These are phyloP conservation scores for Citrus glauca DNA, from an alignment of 345 rosid species.

Conservation along the genomic window DNA sequence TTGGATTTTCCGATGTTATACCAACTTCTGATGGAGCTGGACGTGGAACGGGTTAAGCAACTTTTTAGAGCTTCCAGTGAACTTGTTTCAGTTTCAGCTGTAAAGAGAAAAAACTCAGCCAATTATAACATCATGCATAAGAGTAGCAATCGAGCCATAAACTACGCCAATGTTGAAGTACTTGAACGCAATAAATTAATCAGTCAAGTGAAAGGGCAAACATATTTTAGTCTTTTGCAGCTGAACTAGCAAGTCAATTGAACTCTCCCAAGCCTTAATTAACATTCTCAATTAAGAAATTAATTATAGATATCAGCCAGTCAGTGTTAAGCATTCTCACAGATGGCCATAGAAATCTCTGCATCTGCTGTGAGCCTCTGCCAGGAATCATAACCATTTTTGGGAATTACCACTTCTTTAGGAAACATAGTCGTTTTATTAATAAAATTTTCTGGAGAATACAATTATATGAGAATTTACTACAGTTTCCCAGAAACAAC, in stretches of 20 bases:
- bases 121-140: constrained; percentile 3
- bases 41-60: constrained; percentile 2
- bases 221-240: background rate
- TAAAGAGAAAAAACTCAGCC: background rate
- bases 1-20: constrained; percentile 7
- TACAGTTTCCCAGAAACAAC: background rate
- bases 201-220: background rate
- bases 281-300: background rate
- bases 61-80: background rate
- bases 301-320: background rate
- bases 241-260: background rate
- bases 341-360: background rate
- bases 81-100: background rate
- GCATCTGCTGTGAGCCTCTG: background rate
- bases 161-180: background rate
- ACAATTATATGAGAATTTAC: background rate
- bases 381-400: background rate
- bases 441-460: background rate
- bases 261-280: background rate
- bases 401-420: background rate
- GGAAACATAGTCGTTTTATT: too few species aligned
- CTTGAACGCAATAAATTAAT: background rate
- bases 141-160: constrained; percentile 15
- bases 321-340: background rate
- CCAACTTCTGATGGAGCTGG: constrained; percentile 16